Base-by-base conservation (phyloP, 345 rosid species). In the Lumnitzera racemosa region DNA sequence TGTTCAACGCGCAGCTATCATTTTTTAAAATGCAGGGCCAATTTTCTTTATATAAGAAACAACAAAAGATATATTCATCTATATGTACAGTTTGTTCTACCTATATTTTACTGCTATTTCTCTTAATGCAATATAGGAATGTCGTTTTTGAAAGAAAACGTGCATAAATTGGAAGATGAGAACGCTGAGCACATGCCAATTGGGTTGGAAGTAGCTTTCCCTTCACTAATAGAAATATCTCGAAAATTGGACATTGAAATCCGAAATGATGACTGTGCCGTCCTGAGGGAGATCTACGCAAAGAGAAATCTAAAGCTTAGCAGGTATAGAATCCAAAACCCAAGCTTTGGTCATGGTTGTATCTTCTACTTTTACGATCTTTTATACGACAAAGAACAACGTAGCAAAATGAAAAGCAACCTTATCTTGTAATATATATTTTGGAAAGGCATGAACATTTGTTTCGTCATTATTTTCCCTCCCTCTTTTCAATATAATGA, bases 181-280 rank as follows among this genome's bases (percentile, higher is more conserved):
- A 70, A 77, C 51, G 70, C 77, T n/a, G 92, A 81, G 66, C 99
- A 95, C 72, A 88, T 90, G 99, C 97, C 95, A 0, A 88, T 90
- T 7, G 99, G 97, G 12, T 95, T 95, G 23, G 99, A 95, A 74
- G 91, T 95, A 31, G 96, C 94, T 24, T 90, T 95, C 62, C 96
- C 97, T 65, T 88, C 97, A 2, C 76, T 90, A 15, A 71, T 90
- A 3, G 91, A 85, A 55, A 62, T 75, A 12, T 97, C 97, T 15
- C 66, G 79, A 54, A 70, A 67, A 24, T 51, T 88, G 67, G 65
- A 74, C 63, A 79, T 90, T 41, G 75, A 88, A 47, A 76, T 88
- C 24, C 77, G 90, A 36, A 36, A 36, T 0, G 59, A 76, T 24
- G 81, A 90, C 68, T 80, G 85, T 57, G 83, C 81, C 0, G 71